Conservation (phyloP, 164 flowering plant genomes). For the Piper longum region DNA sequence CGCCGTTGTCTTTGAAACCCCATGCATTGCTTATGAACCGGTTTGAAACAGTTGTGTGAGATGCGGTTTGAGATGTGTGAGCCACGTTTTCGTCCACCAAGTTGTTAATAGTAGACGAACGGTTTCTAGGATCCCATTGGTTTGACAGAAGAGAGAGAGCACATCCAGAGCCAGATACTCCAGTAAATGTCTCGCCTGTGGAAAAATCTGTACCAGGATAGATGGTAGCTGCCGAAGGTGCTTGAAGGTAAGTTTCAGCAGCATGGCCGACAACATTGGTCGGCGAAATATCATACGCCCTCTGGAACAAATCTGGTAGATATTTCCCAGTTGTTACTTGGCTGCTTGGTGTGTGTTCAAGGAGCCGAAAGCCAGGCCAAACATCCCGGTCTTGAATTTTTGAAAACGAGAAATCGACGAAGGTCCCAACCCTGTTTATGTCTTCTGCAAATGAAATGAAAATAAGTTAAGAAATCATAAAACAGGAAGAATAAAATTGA, state of each 20-base stretch:
- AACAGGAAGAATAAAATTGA: no score
- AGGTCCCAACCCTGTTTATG: constrained; percentile 40
- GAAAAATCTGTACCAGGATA: constrained; percentile 32
- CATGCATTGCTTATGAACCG: constrained; percentile 26
- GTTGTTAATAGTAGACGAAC: constrained; percentile 19
- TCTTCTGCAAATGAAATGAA: constrained; percentile 30
- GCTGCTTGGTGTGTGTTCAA: constrained; percentile 24
- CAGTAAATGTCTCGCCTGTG: constrained; percentile 38
- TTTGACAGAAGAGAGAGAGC: constrained; percentile 99
- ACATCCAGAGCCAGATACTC: constrained; percentile 64
- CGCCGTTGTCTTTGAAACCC: constrained; percentile 36
- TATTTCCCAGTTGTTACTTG: constrained; percentile 23
- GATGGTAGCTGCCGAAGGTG: constrained; percentile 25
- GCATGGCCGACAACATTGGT: constrained; percentile 11
- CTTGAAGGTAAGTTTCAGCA: constrained; percentile 25
- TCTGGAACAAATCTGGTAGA: constrained; percentile 34
- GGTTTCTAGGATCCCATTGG: constrained; percentile 54
- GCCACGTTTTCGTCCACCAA: constrained; percentile 18
- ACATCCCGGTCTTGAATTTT: constrained; percentile 26
- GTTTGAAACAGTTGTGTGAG: constrained; percentile 18
- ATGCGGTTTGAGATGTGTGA: constrained; percentile 21
- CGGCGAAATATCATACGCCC: constrained; percentile 26
- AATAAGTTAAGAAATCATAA: no score
- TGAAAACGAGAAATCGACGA: constrained; percentile 57
- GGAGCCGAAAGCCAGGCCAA: constrained; percentile 31